A percentile compares a stretch with the other conserved stretches of the same genome.
Evolutionary conservation across 2,329 filamentous ascomycete species (phyloP).

Genomic region (Diaporthe aspalathi): DNA sequence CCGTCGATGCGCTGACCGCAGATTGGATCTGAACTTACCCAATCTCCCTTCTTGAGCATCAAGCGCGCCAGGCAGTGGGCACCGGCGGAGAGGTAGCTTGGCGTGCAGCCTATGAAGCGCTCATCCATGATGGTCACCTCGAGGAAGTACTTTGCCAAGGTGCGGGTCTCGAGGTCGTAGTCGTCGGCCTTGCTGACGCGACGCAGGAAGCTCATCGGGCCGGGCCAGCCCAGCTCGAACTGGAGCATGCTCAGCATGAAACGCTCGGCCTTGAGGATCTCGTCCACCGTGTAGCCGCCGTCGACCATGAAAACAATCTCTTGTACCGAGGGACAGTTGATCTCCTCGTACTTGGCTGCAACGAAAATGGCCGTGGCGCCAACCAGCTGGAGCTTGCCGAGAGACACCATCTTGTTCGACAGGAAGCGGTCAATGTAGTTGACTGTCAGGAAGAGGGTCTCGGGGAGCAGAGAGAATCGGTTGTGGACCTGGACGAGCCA

Average conservation of each 20-base stretch:
- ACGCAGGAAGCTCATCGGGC: slow-evolving; percentile 97
- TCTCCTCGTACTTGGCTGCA: slow-evolving; percentile 98
- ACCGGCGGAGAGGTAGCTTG: slow-evolving; percentile 90
- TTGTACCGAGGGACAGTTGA: slow-evolving; percentile 93
- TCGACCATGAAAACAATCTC: slow-evolving; percentile 99
- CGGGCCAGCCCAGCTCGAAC: slow-evolving; percentile 97
- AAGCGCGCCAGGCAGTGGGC: slow-evolving; percentile 91
- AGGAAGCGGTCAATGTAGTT: slow-evolving; percentile 99
- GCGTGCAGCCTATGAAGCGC: slow-evolving; percentile 90
- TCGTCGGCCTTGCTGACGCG: slow-evolving; percentile 98
- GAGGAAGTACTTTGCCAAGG: slow-evolving; percentile 96
- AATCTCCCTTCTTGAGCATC: slow-evolving; percentile 90
- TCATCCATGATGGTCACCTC: slow-evolving; percentile 98
- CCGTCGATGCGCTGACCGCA: slow-evolving; percentile 5
- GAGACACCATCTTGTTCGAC: slow-evolving; percentile 91
- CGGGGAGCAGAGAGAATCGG: slow-evolving; percentile 89
- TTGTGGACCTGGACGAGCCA: slow-evolving; percentile 97
- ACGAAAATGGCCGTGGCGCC: slow-evolving; percentile 96
- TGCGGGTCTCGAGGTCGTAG: slow-evolving; percentile 95
- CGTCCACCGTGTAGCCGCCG: slow-evolving; percentile 85
- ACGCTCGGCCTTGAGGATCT: slow-evolving; percentile 95
- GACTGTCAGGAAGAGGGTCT: slow-evolving; percentile 93
- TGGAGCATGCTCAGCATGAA: slow-evolving; percentile 98
- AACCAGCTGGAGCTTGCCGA: slow-evolving; percentile 94
- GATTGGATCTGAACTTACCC: slow-evolving; percentile 71